Conservation (phyloP, 495 filamentous ascomycete species). For the Neurospora sp. region DNA sequence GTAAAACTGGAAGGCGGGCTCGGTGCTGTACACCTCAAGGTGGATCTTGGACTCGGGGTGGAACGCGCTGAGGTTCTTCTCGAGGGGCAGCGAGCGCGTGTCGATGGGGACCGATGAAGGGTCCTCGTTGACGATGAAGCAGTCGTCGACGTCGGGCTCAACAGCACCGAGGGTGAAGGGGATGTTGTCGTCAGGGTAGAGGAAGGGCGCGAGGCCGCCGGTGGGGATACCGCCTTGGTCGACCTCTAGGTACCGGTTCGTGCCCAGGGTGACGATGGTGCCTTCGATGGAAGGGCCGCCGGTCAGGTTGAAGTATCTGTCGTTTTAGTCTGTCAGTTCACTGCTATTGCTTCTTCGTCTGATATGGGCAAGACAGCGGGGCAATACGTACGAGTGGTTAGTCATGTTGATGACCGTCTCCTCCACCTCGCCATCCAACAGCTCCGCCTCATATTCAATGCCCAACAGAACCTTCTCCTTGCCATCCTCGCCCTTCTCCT, state of each 20-base stretch:
- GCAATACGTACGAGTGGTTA: constrained; percentile 70
- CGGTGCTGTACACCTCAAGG: constrained; percentile 76
- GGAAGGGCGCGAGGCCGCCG: constrained; percentile 39
- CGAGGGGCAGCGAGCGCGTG: constrained; percentile 56
- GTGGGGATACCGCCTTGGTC: constrained; percentile 60
- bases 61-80: constrained; percentile 53
- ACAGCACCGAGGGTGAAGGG: constrained; percentile 57
- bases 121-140: constrained; percentile 67
- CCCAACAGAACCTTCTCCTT: constrained; percentile 57
- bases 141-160: constrained; percentile 76
- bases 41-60: constrained; percentile 64
- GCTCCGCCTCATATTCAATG: constrained; percentile 81
- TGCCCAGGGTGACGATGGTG: constrained; percentile 60
- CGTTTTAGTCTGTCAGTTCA: neutral
- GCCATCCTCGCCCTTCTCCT: constrained; percentile 44
- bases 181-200: constrained; percentile 52
- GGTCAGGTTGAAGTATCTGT: constrained; percentile 85
- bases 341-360: neutral
- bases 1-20: constrained; percentile 96
- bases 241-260: constrained; percentile 64
- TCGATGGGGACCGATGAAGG: constrained; percentile 57
- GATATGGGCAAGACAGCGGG: neutral
- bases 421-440: constrained; percentile 57
- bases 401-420: constrained; percentile 88
- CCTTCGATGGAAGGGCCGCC: constrained; percentile 59